phyloP scores from a whole-genome alignment of 208 protist species.

The Leishmania gerbilli region DNA sequence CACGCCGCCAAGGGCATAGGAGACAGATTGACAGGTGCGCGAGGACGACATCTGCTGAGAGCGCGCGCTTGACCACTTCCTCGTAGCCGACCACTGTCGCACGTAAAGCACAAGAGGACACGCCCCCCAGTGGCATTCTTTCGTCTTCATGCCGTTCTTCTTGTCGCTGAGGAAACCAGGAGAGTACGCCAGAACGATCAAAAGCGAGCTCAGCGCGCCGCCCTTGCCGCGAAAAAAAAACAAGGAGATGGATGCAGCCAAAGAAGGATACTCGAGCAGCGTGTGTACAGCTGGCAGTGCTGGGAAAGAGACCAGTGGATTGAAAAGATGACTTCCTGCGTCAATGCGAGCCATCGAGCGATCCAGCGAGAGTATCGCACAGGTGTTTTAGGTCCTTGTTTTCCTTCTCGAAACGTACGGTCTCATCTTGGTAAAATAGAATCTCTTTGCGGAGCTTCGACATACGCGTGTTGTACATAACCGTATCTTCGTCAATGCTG shows the following conservation, averaged over 20 bases:
- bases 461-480: constrained; percentile 61
- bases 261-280: neutral
- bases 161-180: neutral
- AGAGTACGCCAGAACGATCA: neutral
- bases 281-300: neutral
- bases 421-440: constrained; percentile 67
- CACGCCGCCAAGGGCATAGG: neutral
- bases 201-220: neutral
- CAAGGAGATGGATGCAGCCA: neutral
- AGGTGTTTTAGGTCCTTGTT: constrained; percentile 65
- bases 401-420: constrained; percentile 62
- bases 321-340: no score
- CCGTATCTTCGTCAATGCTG: constrained; percentile 48
- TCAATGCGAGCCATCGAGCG: constrained; percentile 34
- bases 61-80: neutral
- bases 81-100: neutral
- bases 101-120: neutral
- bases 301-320: neutral
- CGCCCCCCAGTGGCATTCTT: no score
- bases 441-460: constrained; percentile 62
- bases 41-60: neutral
- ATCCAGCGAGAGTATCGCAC: constrained; percentile 66
- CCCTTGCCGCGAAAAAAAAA: neutral
- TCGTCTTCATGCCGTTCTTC: neutral
- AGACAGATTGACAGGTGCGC: neutral